Percentiles rank a stretch among this genome's conserved stretches.
Evolutionary conservation across 345 rosid genomes (phyloP).

Genomic region (Sisymbrium irio): DNA sequence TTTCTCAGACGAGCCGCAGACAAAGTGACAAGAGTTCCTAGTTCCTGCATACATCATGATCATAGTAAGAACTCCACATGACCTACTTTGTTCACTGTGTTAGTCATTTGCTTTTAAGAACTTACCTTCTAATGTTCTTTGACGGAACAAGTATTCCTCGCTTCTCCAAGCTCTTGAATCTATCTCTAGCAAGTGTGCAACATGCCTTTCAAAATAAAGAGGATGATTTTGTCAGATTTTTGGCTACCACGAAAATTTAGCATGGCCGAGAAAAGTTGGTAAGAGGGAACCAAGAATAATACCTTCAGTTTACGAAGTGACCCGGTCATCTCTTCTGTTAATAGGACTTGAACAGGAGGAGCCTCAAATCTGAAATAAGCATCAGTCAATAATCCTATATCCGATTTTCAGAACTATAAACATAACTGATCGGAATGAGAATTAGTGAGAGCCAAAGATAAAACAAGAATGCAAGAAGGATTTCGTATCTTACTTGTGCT

Average conservation of each 20-base stretch:
- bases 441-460: background rate
- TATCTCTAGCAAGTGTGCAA: slow-evolving; percentile 77
- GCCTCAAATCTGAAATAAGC: slow-evolving; percentile 59
- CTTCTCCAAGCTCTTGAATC: slow-evolving; percentile 88
- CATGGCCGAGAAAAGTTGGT: background rate
- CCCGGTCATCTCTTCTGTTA: slow-evolving; percentile 91
- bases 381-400: background rate
- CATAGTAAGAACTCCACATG: slow-evolving; percentile 20
- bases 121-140: slow-evolving; percentile 60
- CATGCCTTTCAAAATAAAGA: slow-evolving; percentile 53
- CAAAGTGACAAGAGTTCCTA: slow-evolving; percentile 16
- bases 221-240: background rate
- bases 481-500: slow-evolving; percentile 64
- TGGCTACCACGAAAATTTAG: slow-evolving; percentile 1
- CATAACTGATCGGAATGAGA: background rate
- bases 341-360: slow-evolving; percentile 81
- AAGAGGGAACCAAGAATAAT: background rate
- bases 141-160: slow-evolving; percentile 78
- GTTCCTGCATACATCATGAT: slow-evolving; percentile 27
- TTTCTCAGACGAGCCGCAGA: background rate
- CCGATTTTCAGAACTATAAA: background rate
- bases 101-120: background rate
- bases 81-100: background rate
- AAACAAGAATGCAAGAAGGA: background rate
- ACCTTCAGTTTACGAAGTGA: slow-evolving; percentile 89